Evolutionary conservation across 2,329 filamentous ascomycete species (phyloP).

Genomic region (Neurospora crassa): DNA sequence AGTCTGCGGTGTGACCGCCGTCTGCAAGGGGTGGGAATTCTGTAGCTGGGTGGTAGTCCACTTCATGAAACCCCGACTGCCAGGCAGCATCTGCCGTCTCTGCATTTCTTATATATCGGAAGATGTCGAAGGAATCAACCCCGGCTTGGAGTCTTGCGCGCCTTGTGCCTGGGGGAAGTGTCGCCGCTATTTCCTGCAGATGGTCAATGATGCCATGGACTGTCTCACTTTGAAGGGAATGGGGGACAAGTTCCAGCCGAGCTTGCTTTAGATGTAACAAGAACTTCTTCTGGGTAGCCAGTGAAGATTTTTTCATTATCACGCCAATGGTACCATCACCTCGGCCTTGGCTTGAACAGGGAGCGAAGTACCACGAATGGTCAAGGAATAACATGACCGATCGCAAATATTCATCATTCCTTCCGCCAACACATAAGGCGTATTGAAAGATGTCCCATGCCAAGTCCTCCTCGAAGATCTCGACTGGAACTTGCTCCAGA

Average conservation of each 20-base stretch:
- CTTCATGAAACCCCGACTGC: background rate
- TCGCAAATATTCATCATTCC: rapidly evolving
- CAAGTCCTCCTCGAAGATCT: background rate
- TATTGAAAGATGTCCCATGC: background rate
- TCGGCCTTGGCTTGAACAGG: background rate
- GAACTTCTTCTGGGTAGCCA: background rate
- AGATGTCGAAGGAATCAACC: background rate
- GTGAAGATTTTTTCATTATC: background rate
- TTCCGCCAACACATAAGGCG: rapidly evolving
- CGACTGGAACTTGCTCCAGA: background rate
- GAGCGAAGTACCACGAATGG: background rate
- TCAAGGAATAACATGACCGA: background rate
- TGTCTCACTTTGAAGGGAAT: background rate
- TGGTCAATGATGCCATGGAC: background rate
- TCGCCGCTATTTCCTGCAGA: background rate
- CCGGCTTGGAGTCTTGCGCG: background rate
- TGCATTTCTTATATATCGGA: background rate
- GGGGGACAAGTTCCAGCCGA: background rate
- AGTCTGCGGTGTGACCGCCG: background rate
- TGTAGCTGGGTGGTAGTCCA: background rate
- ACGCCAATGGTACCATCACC: background rate
- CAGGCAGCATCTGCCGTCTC: background rate
- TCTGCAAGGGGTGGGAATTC: background rate
- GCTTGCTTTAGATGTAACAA: background rate
- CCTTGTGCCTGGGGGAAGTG: rapidly evolving